phyloP scores from a whole-genome alignment of 768 basidiomycete species.

The Naganishia vaughanmartiniae region DNA sequence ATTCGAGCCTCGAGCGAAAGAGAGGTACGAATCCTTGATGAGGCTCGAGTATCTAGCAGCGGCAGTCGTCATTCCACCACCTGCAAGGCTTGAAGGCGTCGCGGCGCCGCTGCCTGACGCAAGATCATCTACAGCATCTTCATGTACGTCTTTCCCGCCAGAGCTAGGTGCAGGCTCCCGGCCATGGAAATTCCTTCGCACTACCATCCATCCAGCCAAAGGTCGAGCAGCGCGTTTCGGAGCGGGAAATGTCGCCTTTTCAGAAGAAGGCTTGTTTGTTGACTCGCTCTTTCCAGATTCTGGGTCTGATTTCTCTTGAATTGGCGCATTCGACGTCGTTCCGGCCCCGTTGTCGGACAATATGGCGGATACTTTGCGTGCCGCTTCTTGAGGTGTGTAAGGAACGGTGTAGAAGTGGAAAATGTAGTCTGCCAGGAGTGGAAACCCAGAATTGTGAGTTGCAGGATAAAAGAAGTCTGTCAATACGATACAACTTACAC shows the following conservation, averaged over 20 bases:
- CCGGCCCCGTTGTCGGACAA: background rate
- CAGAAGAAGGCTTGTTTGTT: background rate
- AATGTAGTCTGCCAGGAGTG: background rate
- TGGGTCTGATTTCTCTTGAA: background rate
- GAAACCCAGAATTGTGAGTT: background rate
- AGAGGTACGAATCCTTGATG: conserved; percentile 69
- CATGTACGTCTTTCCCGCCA: background rate
- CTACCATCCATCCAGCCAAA: conserved; percentile 14
- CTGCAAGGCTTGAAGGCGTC: background rate
- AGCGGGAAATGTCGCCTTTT: background rate
- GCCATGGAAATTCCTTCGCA: conserved; percentile 8
- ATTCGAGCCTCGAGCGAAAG: conserved; percentile 59
- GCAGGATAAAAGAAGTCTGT: background rate
- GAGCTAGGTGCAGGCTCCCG: background rate
- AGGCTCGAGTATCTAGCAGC: conserved; percentile 11
- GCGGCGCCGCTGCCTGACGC: background rate
- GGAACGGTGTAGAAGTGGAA: conserved; percentile 14
- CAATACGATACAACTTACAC: conserved; percentile 36
- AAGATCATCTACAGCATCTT: background rate
- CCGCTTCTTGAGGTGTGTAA: conserved; percentile 12
- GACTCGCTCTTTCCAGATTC: background rate
- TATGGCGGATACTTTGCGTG: conserved; percentile 13
- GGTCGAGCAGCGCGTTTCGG: conserved; percentile 12
- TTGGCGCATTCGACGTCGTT: background rate
- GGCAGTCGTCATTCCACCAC: conserved; percentile 7